Evolutionary conservation across 148 eudicot species (phyloP).

Genomic region (Oxyria digyna): DNA sequence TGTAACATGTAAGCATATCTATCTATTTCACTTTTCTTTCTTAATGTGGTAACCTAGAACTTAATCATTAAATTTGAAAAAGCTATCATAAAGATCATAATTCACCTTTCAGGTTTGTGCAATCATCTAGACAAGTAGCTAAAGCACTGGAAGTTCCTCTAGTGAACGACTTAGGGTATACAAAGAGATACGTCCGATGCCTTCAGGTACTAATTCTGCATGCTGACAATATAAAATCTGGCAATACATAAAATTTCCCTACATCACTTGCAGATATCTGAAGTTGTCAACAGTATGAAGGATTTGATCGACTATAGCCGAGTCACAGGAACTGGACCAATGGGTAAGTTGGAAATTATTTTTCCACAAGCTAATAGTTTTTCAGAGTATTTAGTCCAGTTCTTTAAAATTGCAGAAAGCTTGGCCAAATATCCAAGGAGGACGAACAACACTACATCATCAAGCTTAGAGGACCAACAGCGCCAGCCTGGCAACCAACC

Average conservation of each 20-base stretch:
- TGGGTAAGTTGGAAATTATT: conserved; percentile 46
- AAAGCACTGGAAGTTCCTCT: conserved; percentile 81
- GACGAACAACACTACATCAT: conserved; percentile 7
- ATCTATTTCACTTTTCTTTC: neutral
- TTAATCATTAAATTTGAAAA: too few relatives aligned
- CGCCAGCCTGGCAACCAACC: conserved; percentile 17
- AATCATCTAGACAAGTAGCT: conserved; percentile 67
- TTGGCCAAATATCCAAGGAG: conserved; percentile 86
- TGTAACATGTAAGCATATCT: conserved; percentile 66
- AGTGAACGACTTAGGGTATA: conserved; percentile 87
- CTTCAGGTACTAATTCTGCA: conserved; percentile 50
- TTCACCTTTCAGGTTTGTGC: conserved; percentile 48
- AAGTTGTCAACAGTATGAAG: conserved; percentile 94
- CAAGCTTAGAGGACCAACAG: conserved; percentile 28
- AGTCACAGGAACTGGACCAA: conserved; percentile 68
- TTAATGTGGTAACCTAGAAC: too few relatives aligned
- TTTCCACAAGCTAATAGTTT: neutral
- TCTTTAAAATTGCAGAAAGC: conserved; percentile 49
- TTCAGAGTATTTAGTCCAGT: neutral
- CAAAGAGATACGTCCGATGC: conserved; percentile 94
- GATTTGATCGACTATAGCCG: conserved; percentile 91
- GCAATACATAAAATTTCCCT: neutral
- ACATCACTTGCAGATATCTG: conserved; percentile 56
- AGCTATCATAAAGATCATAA: too few relatives aligned
- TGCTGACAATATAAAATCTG: too few relatives aligned